phyloP scores from a whole-genome alignment of 106 monocot genomes.

The Dendrobium officinale region DNA sequence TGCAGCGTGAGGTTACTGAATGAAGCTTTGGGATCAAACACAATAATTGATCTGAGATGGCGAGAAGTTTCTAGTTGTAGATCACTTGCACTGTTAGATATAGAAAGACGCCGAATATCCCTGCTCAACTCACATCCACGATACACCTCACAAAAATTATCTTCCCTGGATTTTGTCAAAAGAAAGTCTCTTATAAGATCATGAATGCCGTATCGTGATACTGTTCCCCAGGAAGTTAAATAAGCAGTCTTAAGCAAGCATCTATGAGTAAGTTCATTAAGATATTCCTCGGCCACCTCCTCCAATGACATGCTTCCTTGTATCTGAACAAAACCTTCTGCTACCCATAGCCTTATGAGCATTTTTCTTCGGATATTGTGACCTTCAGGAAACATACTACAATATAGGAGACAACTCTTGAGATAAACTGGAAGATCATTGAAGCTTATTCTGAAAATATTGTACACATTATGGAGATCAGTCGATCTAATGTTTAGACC shows the following conservation, averaged over 20 bases:
- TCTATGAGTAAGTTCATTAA: background rate
- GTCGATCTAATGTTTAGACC: background rate
- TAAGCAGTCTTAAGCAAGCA: background rate
- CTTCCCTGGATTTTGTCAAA: background rate
- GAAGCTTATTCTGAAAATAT: background rate
- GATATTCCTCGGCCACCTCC: conserved; percentile 21
- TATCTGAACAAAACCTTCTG: conserved; percentile 26
- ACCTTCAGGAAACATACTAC: conserved; percentile 20
- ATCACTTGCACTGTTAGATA: background rate
- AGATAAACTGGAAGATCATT: background rate
- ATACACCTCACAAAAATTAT: background rate
- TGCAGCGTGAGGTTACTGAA: background rate
- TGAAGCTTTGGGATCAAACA: background rate
- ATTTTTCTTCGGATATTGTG: background rate
- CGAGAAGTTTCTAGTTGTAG: background rate
- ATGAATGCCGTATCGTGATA: background rate
- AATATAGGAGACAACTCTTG: conserved; percentile 6
- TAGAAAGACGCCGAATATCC: conserved; percentile 1
- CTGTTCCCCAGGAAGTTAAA: background rate
- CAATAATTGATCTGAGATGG: background rate
- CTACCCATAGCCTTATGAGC: conserved; percentile 25
- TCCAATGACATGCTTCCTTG: conserved; percentile 2
- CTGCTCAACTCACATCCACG: background rate
- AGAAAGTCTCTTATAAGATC: background rate
- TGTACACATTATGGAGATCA: too few relatives aligned